These are phyloP conservation scores for Sclerotinia nivalis DNA, from an alignment of 2,329 filamentous ascomycete species.

Conservation along the genomic window DNA sequence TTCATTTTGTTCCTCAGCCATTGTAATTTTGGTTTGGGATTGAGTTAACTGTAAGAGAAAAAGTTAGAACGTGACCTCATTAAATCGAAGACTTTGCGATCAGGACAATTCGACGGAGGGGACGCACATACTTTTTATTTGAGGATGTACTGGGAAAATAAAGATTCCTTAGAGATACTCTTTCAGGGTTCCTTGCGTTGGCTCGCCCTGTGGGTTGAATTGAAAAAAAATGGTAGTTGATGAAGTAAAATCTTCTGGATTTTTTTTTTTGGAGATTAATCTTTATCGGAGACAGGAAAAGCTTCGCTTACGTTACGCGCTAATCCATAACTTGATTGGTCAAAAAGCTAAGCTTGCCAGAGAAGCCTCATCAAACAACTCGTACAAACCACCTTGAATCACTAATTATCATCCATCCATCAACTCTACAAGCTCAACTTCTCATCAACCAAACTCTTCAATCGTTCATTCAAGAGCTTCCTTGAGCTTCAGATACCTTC, in stretches of 20 bases:
- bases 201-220: slow-evolving; percentile 53
- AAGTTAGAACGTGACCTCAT: slow-evolving; percentile 1
- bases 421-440: slow-evolving; percentile 34
- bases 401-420: slow-evolving; percentile 34
- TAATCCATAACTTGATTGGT: slow-evolving; percentile 24
- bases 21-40: slow-evolving; percentile 29
- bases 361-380: slow-evolving; percentile 26
- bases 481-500: slow-evolving; percentile 30
- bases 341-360: slow-evolving; percentile 33
- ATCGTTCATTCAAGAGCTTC: slow-evolving; percentile 33
- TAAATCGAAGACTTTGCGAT: neutral
- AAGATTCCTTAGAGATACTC: slow-evolving; percentile 21
- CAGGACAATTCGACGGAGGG: neutral
- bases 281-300: slow-evolving; percentile 7
- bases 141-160: slow-evolving; percentile 10
- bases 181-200: slow-evolving; percentile 61
- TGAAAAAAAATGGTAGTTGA: slow-evolving; percentile 20
- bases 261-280: slow-evolving; percentile 19
- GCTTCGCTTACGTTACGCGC: slow-evolving; percentile 23
- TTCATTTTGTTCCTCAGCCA: slow-evolving; percentile 42
- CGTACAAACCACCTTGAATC: slow-evolving; percentile 28
- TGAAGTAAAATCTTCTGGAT: slow-evolving; percentile 16
- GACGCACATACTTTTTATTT: slow-evolving; percentile 21
- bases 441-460: slow-evolving; percentile 35
- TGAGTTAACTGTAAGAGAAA: slow-evolving; percentile 15